These are phyloP conservation scores for Senna siamea DNA, from an alignment of 306 rosid species.

Conservation along the genomic window DNA sequence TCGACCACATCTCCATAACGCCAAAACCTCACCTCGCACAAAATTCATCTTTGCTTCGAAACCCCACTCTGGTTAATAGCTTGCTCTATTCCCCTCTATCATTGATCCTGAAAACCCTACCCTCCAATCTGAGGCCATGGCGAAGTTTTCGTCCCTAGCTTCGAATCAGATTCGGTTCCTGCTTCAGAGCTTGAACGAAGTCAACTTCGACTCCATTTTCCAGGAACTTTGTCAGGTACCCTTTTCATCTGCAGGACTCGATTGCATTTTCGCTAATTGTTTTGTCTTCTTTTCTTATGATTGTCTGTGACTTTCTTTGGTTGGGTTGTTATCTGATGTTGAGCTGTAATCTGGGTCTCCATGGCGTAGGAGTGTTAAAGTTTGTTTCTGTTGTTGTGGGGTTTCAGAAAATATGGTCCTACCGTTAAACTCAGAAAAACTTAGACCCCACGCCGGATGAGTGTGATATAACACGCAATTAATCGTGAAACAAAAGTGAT, in stretches of 20 bases:
- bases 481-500: background rate
- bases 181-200: slow-evolving; percentile 70
- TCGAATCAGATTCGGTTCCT: slow-evolving; percentile 88
- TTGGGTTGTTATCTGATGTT: background rate
- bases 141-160: slow-evolving; percentile 59
- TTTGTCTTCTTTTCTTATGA: background rate
- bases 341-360: background rate
- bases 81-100: slow-evolving; percentile 10
- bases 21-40: background rate
- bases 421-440: background rate
- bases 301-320: slow-evolving; percentile 4
- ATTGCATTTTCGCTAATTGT: background rate
- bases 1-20: background rate
- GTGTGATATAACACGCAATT: background rate
- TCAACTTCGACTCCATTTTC: slow-evolving; percentile 76
- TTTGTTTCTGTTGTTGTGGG: background rate
- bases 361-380: background rate
- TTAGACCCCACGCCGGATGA: background rate
- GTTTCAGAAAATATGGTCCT: background rate
- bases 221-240: slow-evolving; percentile 76
- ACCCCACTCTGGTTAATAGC: slow-evolving; percentile 7
- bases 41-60: slow-evolving; percentile 2
- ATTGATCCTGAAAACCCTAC: slow-evolving; percentile 43
- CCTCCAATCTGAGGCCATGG: slow-evolving; percentile 43
- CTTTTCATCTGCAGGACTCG: background rate